These are phyloP conservation scores for Inosperma sp. DNA, from an alignment of 768 basidiomycete species.

Conservation along the genomic window DNA sequence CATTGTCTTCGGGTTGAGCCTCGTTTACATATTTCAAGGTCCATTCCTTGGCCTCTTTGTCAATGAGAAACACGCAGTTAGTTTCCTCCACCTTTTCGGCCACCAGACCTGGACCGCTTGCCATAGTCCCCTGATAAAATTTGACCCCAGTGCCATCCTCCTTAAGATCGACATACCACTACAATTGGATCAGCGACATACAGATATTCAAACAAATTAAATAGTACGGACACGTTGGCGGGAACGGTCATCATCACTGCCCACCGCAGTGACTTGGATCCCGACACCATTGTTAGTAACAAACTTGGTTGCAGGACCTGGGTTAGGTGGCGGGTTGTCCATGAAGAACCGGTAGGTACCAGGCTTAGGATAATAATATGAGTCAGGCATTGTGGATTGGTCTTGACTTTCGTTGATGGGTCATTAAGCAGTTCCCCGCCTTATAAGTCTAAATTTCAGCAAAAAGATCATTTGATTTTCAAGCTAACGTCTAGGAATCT, in stretches of 20 bases:
- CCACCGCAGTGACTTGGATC: background rate
- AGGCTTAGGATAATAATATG: background rate
- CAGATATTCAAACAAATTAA: background rate
- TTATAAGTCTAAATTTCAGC: background rate
- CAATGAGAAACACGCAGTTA: background rate
- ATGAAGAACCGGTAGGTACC: background rate
- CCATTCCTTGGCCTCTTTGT: background rate
- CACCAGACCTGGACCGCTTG: background rate
- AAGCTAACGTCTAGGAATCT: too few species aligned
- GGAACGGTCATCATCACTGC: background rate
- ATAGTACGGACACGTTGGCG: background rate
- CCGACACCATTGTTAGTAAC: background rate
- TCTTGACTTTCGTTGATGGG: background rate
- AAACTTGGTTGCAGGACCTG: background rate
- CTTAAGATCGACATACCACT: background rate
- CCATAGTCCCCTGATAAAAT: background rate
- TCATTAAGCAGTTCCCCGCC: background rate
- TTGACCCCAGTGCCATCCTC: background rate
- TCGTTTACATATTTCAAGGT: background rate
- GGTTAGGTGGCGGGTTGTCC: background rate
- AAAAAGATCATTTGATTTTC: background rate
- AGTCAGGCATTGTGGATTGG: background rate
- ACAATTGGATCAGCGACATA: background rate
- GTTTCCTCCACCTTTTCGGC: background rate
- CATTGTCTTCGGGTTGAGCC: background rate